These are phyloP conservation scores for Fraxinus velutina DNA, from an alignment of 305 asterid genomes.

Conservation along the genomic window DNA sequence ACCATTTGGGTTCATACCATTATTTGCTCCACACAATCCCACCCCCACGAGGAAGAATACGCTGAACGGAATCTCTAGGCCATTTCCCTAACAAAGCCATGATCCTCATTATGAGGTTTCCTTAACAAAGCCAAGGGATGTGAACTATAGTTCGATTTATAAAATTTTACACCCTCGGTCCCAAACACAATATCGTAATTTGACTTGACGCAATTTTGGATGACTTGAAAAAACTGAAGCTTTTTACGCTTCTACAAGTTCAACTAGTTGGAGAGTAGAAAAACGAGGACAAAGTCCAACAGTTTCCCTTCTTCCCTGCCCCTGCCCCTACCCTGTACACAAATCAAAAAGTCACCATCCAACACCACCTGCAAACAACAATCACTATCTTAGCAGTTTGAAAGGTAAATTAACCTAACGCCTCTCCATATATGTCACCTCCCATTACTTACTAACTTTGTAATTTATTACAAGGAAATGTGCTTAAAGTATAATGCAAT, in stretches of 20 bases:
- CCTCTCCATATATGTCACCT: not conserved
- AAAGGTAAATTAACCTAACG: not conserved
- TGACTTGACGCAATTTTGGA: not conserved
- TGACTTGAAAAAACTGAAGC: not conserved
- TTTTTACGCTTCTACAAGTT: not conserved
- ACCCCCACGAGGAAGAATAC: not conserved
- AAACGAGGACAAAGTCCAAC: not conserved
- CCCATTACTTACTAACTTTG: not conserved
- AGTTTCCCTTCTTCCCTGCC: not conserved
- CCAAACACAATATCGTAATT: not conserved
- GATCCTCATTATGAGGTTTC: not conserved
- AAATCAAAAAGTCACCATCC: not conserved
- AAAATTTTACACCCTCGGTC: not conserved
- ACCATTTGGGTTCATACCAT: not conserved
- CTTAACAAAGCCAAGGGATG: not conserved
- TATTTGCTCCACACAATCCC: not conserved
- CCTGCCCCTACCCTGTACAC: not conserved
- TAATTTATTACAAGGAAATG: not conserved
- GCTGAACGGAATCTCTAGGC: not conserved
- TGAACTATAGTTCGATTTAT: not conserved
- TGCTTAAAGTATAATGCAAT: not conserved
- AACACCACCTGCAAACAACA: not conserved
- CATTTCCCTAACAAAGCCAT: not conserved
- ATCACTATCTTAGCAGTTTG: not conserved
- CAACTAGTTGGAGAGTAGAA: not conserved